A percentile compares a stretch with the other conserved stretches of the same genome.
phyloP scores from a whole-genome alignment of 768 basidiomycete species.

The Trametes sanguinea region DNA sequence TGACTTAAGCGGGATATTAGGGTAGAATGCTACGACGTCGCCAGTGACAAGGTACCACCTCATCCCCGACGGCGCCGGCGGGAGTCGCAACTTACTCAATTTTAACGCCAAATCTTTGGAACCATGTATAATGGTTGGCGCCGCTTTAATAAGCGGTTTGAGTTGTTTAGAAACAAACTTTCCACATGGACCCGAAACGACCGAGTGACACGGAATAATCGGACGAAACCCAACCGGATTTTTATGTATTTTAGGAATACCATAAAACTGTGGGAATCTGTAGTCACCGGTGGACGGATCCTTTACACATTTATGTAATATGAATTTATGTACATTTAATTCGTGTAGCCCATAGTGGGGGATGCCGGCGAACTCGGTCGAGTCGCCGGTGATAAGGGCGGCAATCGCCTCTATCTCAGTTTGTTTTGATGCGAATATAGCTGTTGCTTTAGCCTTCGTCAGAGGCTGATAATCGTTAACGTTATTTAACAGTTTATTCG shows the following conservation, averaged over 20 bases:
- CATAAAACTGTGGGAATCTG: slow-evolving; percentile 26
- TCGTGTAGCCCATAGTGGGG: too few species aligned
- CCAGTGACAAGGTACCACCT: slow-evolving; percentile 33
- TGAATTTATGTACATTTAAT: neutral
- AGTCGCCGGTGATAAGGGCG: too few species aligned
- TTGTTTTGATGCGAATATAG: neutral
- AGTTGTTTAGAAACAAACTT: slow-evolving; percentile 36
- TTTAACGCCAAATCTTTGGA: slow-evolving; percentile 37
- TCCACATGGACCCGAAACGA: slow-evolving; percentile 32
- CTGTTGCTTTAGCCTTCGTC: neutral
- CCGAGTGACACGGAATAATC: slow-evolving; percentile 38
- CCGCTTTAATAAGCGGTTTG: slow-evolving; percentile 33
- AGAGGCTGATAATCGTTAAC: neutral
- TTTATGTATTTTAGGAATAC: slow-evolving; percentile 41
- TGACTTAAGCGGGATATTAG: slow-evolving; percentile 29
- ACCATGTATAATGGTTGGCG: slow-evolving; percentile 34
- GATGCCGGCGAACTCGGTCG: too few species aligned
- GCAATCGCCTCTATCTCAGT: neutral
- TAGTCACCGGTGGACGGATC: neutral
- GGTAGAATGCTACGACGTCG: slow-evolving; percentile 39
- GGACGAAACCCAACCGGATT: slow-evolving; percentile 31
- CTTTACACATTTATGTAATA: neutral
- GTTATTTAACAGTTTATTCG: neutral
- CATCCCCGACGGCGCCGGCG: neutral
- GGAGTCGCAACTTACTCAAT: slow-evolving; percentile 30